Evolutionary conservation across 164 flowering plant species (phyloP), one percentile per base, ranked within the genome.

Genomic region (Berberis thunbergii): DNA sequence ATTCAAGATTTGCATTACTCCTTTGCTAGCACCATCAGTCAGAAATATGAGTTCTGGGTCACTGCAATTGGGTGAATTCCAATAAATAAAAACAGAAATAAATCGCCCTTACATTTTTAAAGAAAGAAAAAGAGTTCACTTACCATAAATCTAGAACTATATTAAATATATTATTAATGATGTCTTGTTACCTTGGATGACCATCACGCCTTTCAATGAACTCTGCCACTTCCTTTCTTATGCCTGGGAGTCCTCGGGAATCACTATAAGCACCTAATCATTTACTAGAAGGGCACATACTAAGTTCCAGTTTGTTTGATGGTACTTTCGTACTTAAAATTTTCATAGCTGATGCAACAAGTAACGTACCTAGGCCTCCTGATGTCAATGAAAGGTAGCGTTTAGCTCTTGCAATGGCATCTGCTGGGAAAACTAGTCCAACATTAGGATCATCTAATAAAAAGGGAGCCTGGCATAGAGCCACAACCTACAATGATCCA

Each of bases 21-120:
- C 99, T 79, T 94, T 94, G 81, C 99, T 94, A 42, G 99, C 99
- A 74, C 96, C 97, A 81, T 89, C 96, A 1, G 99, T 94, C 58
- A 94, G 95, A 78, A 64, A 94, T 79, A 94, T 94, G 73, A 87
- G 92, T 68, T 94, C 99, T 65, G 99, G 97, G 71, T 94, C 91
- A 78, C 99, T 91, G 86, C 60, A 64, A 75, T 13, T 38, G 66
- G 61, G 63, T 26, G 40, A 69, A 53, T 70, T 43, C 1, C 54
- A 45, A 69, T 8, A 7, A 57, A 63, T 12, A 55, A 26, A 13
- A 54, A 78, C 61, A 76, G 70, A 26, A 26, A 26, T 26, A 26
- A 26, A 26, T 26, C 26, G 26, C 26, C 26, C 26, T 26, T 26
- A 26, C 26, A 26, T 26, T 26, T 26, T 26, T 26, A 26, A 26